Base-by-base conservation (phyloP, 768 basidiomycete species). In the Trametes sanguinea region DNA sequence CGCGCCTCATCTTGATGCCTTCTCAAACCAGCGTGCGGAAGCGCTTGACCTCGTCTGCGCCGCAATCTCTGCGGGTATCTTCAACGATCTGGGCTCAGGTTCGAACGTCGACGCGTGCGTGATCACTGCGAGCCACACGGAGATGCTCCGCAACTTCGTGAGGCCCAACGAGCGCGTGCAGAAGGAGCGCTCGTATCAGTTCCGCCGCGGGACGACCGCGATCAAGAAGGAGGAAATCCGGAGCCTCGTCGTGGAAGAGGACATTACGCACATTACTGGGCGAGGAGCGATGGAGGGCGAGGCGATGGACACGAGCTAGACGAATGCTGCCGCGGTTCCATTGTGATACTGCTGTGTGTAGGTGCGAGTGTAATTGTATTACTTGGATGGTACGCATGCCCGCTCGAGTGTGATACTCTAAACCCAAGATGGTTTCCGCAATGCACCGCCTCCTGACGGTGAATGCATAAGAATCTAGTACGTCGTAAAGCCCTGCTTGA, bases 81-180 rank as follows among this genome's bases (percentile, higher is more conserved):
- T 97, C 85, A 98, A 99, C 79, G 97, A 99, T 79, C 85, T 98
- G 37, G 97, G 97, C 3, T 98, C 96, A 0, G 97, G 97, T 45
- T 95, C 93, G n/a, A 98, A 99, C 73, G 85, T 98, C 69, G 97
- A 99, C 74, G 96, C 95, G 1, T 96, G 95, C 74, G 84, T 98
- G 67, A 95, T 99, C 76, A 95, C 93, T 4, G 87, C 89, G 47
- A 77, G 82, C 51, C 80, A 86, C 62, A 95, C 95, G 0, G 94
- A 97, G 75, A 95, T 92, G 91, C 78, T 98, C 61, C 84, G 97
- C 64, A 98, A 98, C 78, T 91, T 90, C 72, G 88, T 91, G 75
- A 95, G 84, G 80, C 97, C 97, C 1, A 95, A 95, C 73, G 83
- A 89, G 68, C 85, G 94, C 6, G 89, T 85, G 27, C 77, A 84